Evolutionary conservation across 345 rosid genomes (phyloP).

Genomic region (Citrus australasica): DNA sequence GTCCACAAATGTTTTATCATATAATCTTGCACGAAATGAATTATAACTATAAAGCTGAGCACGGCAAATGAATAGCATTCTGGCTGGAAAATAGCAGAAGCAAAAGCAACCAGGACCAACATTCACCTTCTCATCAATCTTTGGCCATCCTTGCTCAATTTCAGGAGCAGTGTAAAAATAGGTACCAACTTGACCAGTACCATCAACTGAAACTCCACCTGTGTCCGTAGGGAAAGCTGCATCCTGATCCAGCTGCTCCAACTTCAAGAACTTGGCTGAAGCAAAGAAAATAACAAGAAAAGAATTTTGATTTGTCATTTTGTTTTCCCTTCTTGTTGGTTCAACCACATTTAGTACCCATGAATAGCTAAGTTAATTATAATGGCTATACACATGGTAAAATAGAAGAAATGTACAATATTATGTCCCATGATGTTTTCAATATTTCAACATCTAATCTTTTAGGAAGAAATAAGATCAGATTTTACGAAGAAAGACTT

Average conservation of each 20-base stretch:
- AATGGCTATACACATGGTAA: background rate
- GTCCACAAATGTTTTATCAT: background rate
- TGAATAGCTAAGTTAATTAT: background rate
- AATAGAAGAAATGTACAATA: background rate
- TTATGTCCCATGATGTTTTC: background rate
- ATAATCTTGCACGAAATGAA: constrained; percentile 5
- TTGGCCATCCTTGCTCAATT: constrained; percentile 98
- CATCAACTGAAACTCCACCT: constrained; percentile 69
- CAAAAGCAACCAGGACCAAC: constrained; percentile 11
- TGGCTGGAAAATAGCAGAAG: constrained; percentile 13
- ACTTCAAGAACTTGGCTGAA: constrained; percentile 91
- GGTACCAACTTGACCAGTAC: constrained; percentile 96
- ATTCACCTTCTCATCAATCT: constrained; percentile 91
- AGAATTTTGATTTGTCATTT: background rate
- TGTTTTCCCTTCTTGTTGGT: background rate
- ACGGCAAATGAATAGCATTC: constrained; percentile 2
- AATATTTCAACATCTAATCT: background rate
- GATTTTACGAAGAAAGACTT: background rate
- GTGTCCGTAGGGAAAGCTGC: constrained; percentile 48
- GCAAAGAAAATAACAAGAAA: constrained; percentile 12
- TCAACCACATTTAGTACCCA: background rate
- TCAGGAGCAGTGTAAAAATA: constrained; percentile 97
- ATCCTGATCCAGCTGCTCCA: constrained; percentile 93
- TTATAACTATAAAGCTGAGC: constrained; percentile 1
- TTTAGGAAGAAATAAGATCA: background rate